Conservation (phyloP, 495 filamentous ascomycete genomes). For the Evernia prunastri region DNA sequence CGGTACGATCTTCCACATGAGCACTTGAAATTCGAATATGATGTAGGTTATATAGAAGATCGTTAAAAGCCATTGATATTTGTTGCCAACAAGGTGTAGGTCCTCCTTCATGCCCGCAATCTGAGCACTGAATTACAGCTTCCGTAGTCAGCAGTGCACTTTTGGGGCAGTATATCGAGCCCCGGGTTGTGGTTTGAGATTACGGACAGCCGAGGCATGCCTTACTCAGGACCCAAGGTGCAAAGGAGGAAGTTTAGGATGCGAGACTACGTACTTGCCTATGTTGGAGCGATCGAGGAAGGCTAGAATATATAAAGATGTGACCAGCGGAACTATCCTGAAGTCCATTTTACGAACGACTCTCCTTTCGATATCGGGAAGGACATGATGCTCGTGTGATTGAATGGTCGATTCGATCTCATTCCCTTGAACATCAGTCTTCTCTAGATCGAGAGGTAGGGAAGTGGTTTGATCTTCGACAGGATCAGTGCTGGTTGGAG, state of each 20-base stretch:
- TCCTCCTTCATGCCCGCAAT: slow-evolving; percentile 54
- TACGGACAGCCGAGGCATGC: neutral
- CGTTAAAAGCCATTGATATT: slow-evolving; percentile 67
- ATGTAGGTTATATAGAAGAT: slow-evolving; percentile 66
- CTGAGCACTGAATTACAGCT: slow-evolving; percentile 36
- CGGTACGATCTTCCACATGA: slow-evolving; percentile 67
- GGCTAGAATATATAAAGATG: slow-evolving; percentile 53
- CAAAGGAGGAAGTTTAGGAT: neutral
- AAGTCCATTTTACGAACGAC: slow-evolving; percentile 55
- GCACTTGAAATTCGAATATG: slow-evolving; percentile 59
- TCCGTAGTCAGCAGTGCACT: neutral
- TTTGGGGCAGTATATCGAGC: neutral
- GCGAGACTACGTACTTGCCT: slow-evolving; percentile 40
- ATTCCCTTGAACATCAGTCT: neutral
- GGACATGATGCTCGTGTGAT: slow-evolving; percentile 28
- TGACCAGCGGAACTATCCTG: slow-evolving; percentile 46
- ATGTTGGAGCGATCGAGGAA: slow-evolving; percentile 67
- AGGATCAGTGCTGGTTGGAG: slow-evolving; percentile 20
- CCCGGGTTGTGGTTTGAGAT: neutral
- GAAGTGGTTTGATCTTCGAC: slow-evolving; percentile 4
- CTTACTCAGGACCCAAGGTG: neutral
- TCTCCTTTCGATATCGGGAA: slow-evolving; percentile 49
- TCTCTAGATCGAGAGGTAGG: slow-evolving; percentile 13
- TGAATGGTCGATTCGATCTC: slow-evolving; percentile 11
- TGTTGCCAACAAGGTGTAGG: slow-evolving; percentile 42